phyloP scores from a whole-genome alignment of 2,329 filamentous ascomycete species.

The Fusarium denticulatum region DNA sequence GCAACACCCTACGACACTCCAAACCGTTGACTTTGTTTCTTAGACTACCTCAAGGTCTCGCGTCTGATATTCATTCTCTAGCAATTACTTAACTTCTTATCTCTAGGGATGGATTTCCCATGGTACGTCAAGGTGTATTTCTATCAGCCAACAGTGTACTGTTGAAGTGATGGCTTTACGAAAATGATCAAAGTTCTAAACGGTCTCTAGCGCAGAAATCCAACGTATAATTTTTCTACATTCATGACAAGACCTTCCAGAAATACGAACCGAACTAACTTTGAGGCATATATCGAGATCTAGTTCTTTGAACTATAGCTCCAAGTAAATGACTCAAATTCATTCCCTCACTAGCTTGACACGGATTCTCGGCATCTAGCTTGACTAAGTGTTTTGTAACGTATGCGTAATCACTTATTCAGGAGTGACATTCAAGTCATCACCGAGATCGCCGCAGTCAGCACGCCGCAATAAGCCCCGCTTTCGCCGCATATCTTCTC shows the following conservation, averaged over 20 bases:
- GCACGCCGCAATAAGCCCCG: slow-evolving; percentile 1
- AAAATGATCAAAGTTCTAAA: not conserved
- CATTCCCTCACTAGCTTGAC: too few species aligned
- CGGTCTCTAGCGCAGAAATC: too few species aligned
- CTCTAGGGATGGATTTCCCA: too few species aligned
- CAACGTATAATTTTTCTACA: not conserved
- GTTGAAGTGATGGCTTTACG: rapidly evolving
- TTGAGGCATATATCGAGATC: not conserved
- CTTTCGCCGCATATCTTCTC: not conserved
- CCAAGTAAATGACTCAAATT: too few species aligned
- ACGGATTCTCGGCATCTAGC: not conserved
- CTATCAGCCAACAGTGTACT: not conserved
- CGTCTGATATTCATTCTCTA: too few species aligned
- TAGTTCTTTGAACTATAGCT: rapidly evolving
- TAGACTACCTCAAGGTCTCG: rapidly evolving
- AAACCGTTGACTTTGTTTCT: too few species aligned
- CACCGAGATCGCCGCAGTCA: not conserved
- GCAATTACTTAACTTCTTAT: too few species aligned
- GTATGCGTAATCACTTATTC: not conserved
- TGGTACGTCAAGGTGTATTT: too few species aligned
- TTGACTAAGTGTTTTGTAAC: not conserved
- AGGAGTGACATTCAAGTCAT: not conserved
- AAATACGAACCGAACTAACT: too few species aligned
- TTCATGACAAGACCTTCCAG: not conserved
- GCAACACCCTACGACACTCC: too few species aligned